Evolutionary conservation across 2,329 filamentous ascomycete genomes (phyloP).

Genomic region (Cyphellophora europaea): DNA sequence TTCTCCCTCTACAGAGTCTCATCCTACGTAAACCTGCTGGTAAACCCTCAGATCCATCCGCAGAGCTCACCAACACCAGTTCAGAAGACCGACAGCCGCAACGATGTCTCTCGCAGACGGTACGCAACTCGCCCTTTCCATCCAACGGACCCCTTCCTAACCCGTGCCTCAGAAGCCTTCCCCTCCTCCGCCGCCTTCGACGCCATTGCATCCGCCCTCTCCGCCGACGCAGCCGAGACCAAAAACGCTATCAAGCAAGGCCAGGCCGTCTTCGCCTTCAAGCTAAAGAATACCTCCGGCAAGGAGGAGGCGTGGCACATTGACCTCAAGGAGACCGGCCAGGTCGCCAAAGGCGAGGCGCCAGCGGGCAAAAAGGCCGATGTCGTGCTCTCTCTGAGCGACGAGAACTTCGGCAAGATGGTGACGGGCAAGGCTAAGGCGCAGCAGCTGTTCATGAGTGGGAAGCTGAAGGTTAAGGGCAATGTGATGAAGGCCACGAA

Average conservation of each 20-base stretch:
- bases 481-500: constrained; percentile 97
- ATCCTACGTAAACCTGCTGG: too few relatives aligned
- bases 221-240: constrained; percentile 59
- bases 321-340: constrained; percentile 84
- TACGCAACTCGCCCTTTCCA: too few relatives aligned
- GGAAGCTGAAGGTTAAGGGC: constrained; percentile 96
- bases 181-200: constrained; percentile 90
- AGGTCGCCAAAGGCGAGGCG: constrained; percentile 64
- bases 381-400: constrained; percentile 76
- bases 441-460: constrained; percentile 93
- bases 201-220: constrained; percentile 65
- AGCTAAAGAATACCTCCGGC: constrained; percentile 75
- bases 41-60: too few relatives aligned
- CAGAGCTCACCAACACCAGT: too few relatives aligned
- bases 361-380: constrained; percentile 67
- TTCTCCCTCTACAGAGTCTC: too few relatives aligned
- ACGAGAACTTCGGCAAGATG: constrained; percentile 77
- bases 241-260: constrained; percentile 85
- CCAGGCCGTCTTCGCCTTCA: constrained; percentile 82
- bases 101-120: too few relatives aligned
- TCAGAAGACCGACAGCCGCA: too few relatives aligned
- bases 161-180: too few relatives aligned
- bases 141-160: too few relatives aligned
- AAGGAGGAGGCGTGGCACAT: constrained; percentile 85
- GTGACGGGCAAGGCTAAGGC: constrained; percentile 84